Base-by-base conservation (phyloP, 805 yeast species). In the Zygotorulaspora chibaensis region DNA sequence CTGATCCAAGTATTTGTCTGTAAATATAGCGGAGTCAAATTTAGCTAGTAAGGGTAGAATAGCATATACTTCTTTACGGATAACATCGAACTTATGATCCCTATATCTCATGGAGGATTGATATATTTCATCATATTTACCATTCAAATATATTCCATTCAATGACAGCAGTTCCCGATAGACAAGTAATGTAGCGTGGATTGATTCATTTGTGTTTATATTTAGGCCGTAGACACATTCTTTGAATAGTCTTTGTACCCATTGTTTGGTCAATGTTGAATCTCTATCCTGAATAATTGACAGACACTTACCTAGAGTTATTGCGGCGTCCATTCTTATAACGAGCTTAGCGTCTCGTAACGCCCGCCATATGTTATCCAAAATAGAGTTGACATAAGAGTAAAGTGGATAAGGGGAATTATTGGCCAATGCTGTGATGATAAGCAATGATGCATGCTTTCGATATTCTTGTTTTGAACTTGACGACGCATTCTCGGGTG, bases 391-490 rank as follows among this genome's bases (percentile, higher is more conserved):
- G 27, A 88, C 84, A 63, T 85, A 87, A 29, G 82, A 79, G 60
- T 85, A 85, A 42, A 91, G 70, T 46, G 89, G 70, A 8, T 95
- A 86, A 2, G 98, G 96, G 1, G 95, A 84, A 58, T 87, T 86
- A 45, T 79, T 79, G 0, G 96, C 96, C 50, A 93, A 74, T 0
- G 96, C 84, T 7, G 84, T 78, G 34, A 93, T 78, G 35, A 88
- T 81, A 43, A 91, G 71, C 31, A 89, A 81, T 1, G 97, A 96
- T 0, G 97, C 96, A 61, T 91, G 97, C 52, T 93, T 80, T 57
- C 95, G 78, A 37, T 78, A 77, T 56, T 88, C 96, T 57, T 84
- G 88, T 53, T 87, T 83, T 51, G 89, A 96, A 42, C 59, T 66
- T 2, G 66, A 60, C n/a, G 63, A 58, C 4, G 58, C 58, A 38